A percentile compares a stretch with the other conserved stretches of the same genome.
Conservation (phyloP, 495 filamentous ascomycete species). For the Xylaria intraflava region DNA sequence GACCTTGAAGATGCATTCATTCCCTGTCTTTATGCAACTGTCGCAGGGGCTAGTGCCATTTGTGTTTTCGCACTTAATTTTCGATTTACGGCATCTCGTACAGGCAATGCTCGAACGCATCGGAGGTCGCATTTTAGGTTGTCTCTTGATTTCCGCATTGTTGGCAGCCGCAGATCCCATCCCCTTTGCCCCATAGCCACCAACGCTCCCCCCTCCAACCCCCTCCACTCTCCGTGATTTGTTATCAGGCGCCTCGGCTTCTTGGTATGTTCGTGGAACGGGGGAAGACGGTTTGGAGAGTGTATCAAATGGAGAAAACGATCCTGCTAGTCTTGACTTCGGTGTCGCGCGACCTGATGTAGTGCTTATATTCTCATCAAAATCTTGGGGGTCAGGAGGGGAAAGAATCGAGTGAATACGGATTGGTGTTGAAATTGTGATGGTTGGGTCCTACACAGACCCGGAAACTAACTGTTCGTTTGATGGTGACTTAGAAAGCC, state of each 20-base stretch:
- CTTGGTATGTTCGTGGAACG: constrained; percentile 6
- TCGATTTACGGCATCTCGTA: constrained; percentile 68
- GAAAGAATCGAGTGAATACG: constrained; percentile 46
- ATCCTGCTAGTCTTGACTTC: constrained; percentile 30
- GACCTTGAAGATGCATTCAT: constrained; percentile 71
- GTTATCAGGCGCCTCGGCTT: constrained; percentile 10
- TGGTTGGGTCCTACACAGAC: constrained; percentile 33
- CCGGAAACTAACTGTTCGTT: constrained; percentile 5
- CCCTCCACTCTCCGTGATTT: constrained; percentile 13
- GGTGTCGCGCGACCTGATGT: constrained; percentile 23
- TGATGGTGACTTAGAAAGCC: background rate
- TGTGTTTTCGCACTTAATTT: constrained; percentile 77
- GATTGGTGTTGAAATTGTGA: constrained; percentile 44
- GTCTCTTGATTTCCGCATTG: constrained; percentile 39
- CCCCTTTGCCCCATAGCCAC: constrained; percentile 19
- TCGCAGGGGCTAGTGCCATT: constrained; percentile 60
- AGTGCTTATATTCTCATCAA: constrained; percentile 29
- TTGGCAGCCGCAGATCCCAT: constrained; percentile 20
- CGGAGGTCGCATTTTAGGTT: constrained; percentile 42
- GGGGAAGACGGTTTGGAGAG: constrained; percentile 12
- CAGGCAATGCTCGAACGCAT: constrained; percentile 81
- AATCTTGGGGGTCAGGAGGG: constrained; percentile 36
- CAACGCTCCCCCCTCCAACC: constrained; percentile 13
- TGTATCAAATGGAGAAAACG: constrained; percentile 25
- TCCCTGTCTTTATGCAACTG: constrained; percentile 66